These are phyloP conservation scores for Cutaneotrichosporon dermatis DNA, from an alignment of 1,284 basidiomycete species.

Conservation along the genomic window DNA sequence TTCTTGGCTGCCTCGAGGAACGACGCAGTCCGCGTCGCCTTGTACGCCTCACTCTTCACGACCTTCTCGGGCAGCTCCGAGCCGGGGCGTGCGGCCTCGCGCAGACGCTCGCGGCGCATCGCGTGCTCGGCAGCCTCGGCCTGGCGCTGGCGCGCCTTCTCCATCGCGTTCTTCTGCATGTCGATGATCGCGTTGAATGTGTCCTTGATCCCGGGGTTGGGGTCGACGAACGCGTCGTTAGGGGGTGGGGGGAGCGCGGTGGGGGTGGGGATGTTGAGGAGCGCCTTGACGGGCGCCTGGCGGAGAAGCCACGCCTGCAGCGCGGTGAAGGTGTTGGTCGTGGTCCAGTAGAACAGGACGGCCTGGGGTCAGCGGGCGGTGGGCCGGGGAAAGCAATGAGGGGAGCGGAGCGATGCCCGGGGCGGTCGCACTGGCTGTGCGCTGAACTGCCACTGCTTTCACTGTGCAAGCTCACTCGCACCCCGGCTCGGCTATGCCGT, in stretches of 20 bases:
- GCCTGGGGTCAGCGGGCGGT: constrained; percentile 43
- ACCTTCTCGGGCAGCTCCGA: background rate
- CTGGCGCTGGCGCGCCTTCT: background rate
- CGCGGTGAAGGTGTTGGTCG: constrained; percentile 55
- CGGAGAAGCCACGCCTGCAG: constrained; percentile 51
- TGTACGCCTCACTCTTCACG: background rate
- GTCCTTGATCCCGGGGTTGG: constrained; percentile 17
- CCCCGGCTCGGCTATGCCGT: too few species aligned
- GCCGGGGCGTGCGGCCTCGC: background rate
- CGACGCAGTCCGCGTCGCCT: background rate
- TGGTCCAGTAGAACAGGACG: constrained; percentile 57
- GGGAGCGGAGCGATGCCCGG: background rate
- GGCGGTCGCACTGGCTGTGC: too few species aligned
- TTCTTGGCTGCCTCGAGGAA: background rate
- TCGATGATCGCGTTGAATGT: constrained; percentile 7
- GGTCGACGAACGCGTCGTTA: constrained; percentile 13
- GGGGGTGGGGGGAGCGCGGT: constrained; percentile 25
- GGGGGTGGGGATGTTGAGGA: constrained; percentile 44
- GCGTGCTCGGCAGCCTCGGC: background rate
- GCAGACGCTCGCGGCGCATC: background rate
- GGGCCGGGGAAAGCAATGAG: background rate
- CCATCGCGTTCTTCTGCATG: background rate
- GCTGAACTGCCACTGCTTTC: too few species aligned
- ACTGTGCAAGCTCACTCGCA: too few species aligned
- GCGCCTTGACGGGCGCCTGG: constrained; percentile 31